Evolutionary conservation across 495 filamentous ascomycete genomes (phyloP).

Genomic region (Talaromyces nanjingensis): DNA sequence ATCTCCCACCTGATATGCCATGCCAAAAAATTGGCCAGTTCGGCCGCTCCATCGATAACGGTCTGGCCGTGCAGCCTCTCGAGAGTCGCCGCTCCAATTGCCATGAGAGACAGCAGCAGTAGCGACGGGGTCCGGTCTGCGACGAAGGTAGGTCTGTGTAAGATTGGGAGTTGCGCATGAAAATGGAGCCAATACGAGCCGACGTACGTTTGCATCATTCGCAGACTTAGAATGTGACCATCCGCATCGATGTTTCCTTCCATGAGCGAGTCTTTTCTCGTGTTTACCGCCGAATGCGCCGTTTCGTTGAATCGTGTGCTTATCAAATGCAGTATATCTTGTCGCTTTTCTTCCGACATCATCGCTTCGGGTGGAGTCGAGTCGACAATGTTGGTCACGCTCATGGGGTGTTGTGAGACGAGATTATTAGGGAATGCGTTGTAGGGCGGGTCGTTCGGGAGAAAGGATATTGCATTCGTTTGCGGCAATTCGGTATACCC

Average conservation of each 20-base stretch:
- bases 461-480: constrained; percentile 25
- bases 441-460: constrained; percentile 35
- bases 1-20: constrained; percentile 91
- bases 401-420: constrained; percentile 71
- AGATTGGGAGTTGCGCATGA: constrained; percentile 87
- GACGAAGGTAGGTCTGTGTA: constrained; percentile 90
- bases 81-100: constrained; percentile 83
- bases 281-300: constrained; percentile 63
- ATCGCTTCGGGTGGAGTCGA: constrained; percentile 69
- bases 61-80: constrained; percentile 71
- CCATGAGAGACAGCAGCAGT: constrained; percentile 87
- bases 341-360: constrained; percentile 81
- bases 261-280: constrained; percentile 70
- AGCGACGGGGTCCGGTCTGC: constrained; percentile 79
- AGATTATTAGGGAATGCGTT: constrained; percentile 28
- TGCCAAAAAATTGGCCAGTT: constrained; percentile 78
- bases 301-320: constrained; percentile 74
- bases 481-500: constrained; percentile 43
- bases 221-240: constrained; percentile 73
- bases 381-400: constrained; percentile 84
- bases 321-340: constrained; percentile 81
- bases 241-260: constrained; percentile 70
- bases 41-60: constrained; percentile 63
- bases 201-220: constrained; percentile 95
- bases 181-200: constrained; percentile 92